A percentile compares a stretch with the other conserved stretches of the same genome.
Evolutionary conservation across 2,329 filamentous ascomycete genomes (phyloP).

Genomic region (Venturiaceae sp.): DNA sequence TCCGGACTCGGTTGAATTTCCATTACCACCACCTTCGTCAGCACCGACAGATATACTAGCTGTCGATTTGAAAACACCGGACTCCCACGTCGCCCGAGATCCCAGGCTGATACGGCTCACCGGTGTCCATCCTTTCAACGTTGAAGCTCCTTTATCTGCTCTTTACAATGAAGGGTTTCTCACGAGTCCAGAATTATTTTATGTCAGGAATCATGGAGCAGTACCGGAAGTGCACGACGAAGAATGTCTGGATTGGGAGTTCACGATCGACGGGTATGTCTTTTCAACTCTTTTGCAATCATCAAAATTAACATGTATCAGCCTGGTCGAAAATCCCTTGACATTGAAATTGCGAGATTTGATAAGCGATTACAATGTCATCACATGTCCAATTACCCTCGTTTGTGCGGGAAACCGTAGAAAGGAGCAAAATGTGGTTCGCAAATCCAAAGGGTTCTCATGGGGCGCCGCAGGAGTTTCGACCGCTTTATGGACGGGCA

Average conservation of each 20-base stretch:
- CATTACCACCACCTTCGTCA: slow-evolving; percentile 58
- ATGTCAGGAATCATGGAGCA: slow-evolving; percentile 81
- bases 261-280: slow-evolving; percentile 60
- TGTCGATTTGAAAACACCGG: slow-evolving; percentile 76
- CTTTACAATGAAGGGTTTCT: slow-evolving; percentile 77
- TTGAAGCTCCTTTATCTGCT: slow-evolving; percentile 70
- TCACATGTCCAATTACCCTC: slow-evolving; percentile 78
- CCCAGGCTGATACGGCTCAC: slow-evolving; percentile 75
- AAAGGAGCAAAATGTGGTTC: slow-evolving; percentile 85
- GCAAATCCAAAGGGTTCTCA: slow-evolving; percentile 88
- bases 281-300: slow-evolving; percentile 12
- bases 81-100: slow-evolving; percentile 71
- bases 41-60: slow-evolving; percentile 53
- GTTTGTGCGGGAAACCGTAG: slow-evolving; percentile 87
- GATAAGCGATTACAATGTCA: slow-evolving; percentile 64
- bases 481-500: slow-evolving; percentile 80
- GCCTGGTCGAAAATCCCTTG: slow-evolving; percentile 68
- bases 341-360: slow-evolving; percentile 64
- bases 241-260: slow-evolving; percentile 69
- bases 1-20: slow-evolving; percentile 29
- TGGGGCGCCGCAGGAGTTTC: slow-evolving; percentile 86
- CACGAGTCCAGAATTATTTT: slow-evolving; percentile 80
- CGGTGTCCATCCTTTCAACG: slow-evolving; percentile 84
- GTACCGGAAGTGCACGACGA: slow-evolving; percentile 68
- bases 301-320: slow-evolving; percentile 13